Evolutionary conservation across 2,329 filamentous ascomycete genomes (phyloP), one percentile per base, ranked within the genome.

Genomic region (Cladosporium cucumerinum): DNA sequence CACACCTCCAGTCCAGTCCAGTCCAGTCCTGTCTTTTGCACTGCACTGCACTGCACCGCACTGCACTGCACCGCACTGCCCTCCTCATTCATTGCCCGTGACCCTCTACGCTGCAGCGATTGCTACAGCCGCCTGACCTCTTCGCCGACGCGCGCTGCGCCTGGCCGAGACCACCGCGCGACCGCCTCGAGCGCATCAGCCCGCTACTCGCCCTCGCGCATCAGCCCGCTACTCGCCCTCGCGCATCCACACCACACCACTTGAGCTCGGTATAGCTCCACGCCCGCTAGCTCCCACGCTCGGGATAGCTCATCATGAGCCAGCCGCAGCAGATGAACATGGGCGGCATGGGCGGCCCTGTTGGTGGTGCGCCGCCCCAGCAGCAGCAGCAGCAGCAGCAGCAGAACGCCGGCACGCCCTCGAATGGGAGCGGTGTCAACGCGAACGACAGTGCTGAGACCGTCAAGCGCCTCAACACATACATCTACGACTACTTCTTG

Each of bases 401-500:
- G 52, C 57, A 67, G 61, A 67, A 69, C 64, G 72, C 71, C 65
- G 71, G 68, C 21, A 69, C 70, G 61, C 75, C 72, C 23, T 73
- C 73, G 60, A 72, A 72, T 63, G 66, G 64, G 43, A 64, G 63
- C 36, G 68, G 64, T 34, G 59, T 57, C 57, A 68, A 66, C 23
- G 63, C 52, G 34, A 65, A 69, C 54, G 65, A 67, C 34, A 55
- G 66, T 36, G 74, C 84, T 84, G 74, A 88, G 89, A 84, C 89
- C 89, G 67, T 74, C 66, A 75, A 74, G 66, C 72, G 78, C 68
- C 86, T 95, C 60, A 93, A 94, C 80, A 94, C 91, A 23, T 93
- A 93, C 77, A 95, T 95, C 70, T 95, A 94, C 83, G 91, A 95
- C 74, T 94, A 95, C 77, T 94, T 98, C 69, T 82, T 97, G 70